phyloP scores from a whole-genome alignment of 208 protist genomes.

The Acanthamoeba lenticulata region DNA sequence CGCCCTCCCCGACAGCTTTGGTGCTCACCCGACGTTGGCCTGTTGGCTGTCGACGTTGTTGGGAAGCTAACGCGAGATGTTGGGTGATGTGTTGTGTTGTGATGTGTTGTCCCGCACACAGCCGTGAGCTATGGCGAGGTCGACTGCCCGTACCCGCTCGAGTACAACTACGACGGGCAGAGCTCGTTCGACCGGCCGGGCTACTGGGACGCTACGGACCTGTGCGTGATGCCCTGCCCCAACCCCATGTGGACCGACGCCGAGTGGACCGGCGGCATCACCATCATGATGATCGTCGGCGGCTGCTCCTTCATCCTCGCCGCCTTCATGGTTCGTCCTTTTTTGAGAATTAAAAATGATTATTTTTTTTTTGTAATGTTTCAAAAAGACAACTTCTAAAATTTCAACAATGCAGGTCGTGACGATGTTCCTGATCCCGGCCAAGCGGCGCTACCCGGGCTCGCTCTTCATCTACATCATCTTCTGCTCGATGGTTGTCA shows the following conservation, averaged over 20 bases:
- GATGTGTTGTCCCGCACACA: no score
- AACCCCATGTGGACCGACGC: conserved; percentile 45
- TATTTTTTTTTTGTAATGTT: neutral
- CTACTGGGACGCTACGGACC: neutral
- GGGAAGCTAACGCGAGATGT: no score
- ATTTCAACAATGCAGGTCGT: neutral
- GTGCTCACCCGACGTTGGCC: no score
- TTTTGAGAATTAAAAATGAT: no score
- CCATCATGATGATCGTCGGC: neutral
- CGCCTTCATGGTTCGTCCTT: neutral
- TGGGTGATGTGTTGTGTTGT: no score
- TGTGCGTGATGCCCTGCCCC: conserved; percentile 24
- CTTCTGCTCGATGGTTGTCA: neutral
- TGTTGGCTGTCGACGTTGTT: no score
- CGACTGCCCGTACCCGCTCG: conserved; percentile 50
- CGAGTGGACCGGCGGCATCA: conserved; percentile 19
- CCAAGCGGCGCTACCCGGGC: conserved; percentile 15
- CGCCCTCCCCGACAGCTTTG: no score
- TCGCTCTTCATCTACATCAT: conserved; percentile 17
- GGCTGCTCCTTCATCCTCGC: neutral
- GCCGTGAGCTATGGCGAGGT: neutral
- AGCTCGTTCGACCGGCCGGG: neutral
- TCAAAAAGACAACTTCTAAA: no score
- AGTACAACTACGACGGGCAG: conserved; percentile 30
- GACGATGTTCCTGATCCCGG: conserved; percentile 8